Conservation (phyloP, 768 basidiomycete species). For the Lactarius hatsudake region DNA sequence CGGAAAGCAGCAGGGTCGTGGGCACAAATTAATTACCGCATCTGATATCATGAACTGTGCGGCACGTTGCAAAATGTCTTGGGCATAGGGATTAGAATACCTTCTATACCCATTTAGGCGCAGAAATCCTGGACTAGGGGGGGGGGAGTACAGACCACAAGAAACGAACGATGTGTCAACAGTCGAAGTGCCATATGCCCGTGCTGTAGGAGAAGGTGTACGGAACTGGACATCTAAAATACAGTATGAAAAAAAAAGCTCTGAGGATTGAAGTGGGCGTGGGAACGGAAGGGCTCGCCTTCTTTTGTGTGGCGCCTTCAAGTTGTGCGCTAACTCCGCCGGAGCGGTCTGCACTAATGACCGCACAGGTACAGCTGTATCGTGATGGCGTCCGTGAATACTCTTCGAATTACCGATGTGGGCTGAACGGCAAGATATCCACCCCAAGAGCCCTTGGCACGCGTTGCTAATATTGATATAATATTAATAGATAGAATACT, state of each 20-base stretch:
- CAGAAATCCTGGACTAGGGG: neutral
- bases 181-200: neutral
- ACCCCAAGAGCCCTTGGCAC: neutral
- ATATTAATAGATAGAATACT: too few species aligned
- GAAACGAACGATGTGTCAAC: neutral
- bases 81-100: neutral
- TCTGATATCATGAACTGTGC: neutral
- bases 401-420: neutral
- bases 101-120: neutral
- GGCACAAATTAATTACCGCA: neutral
- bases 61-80: neutral
- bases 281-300: neutral
- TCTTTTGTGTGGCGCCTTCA: neutral
- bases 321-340: conserved; percentile 5
- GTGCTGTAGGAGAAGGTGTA: neutral
- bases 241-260: neutral
- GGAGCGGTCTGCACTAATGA: neutral
- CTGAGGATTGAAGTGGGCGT: neutral
- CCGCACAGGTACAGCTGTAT: neutral
- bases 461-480: too few species aligned
- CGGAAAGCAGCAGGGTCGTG: neutral
- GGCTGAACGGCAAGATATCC: neutral
- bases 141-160: neutral
- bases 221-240: neutral
- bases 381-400: neutral